phyloP scores from a whole-genome alignment of 306 rosid genomes.

The Castanea mollissima region DNA sequence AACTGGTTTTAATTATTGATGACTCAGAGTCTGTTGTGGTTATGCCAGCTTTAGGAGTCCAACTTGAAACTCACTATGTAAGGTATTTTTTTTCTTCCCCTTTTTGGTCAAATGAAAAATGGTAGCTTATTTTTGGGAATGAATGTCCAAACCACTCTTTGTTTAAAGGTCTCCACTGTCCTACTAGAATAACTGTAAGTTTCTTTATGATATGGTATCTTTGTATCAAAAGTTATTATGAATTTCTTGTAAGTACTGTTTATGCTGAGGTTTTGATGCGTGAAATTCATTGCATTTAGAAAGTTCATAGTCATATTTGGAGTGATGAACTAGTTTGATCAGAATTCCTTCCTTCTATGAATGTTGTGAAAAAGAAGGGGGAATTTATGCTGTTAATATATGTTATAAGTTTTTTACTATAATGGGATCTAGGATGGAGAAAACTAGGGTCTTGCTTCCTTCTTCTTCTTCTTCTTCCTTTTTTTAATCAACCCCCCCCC shows the following conservation, averaged over 20 bases:
- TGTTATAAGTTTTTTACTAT: background rate
- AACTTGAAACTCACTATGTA: constrained; percentile 73
- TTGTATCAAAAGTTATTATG: background rate
- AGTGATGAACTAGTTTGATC: background rate
- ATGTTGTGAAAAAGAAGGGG: background rate
- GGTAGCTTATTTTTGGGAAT: background rate
- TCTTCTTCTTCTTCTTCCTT: background rate
- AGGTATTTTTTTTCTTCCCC: constrained; percentile 48
- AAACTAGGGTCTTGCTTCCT: background rate
- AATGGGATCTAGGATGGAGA: background rate
- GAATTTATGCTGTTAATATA: background rate
- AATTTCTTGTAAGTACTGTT: background rate
- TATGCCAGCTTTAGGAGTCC: constrained; percentile 93
- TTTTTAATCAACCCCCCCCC: too few relatives aligned
- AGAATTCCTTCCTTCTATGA: background rate
- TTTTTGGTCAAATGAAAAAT: background rate
- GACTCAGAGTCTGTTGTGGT: constrained; percentile 73
- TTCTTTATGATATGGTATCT: background rate
- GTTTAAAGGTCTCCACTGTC: background rate
- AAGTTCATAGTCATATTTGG: background rate
- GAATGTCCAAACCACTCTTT: background rate
- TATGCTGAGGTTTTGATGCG: background rate
- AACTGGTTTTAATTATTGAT: constrained; percentile 14
- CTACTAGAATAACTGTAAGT: background rate
- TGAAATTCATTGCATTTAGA: background rate